Conservation (phyloP, 2,329 filamentous ascomycete genomes). For the Colletotrichum plurivorum region DNA sequence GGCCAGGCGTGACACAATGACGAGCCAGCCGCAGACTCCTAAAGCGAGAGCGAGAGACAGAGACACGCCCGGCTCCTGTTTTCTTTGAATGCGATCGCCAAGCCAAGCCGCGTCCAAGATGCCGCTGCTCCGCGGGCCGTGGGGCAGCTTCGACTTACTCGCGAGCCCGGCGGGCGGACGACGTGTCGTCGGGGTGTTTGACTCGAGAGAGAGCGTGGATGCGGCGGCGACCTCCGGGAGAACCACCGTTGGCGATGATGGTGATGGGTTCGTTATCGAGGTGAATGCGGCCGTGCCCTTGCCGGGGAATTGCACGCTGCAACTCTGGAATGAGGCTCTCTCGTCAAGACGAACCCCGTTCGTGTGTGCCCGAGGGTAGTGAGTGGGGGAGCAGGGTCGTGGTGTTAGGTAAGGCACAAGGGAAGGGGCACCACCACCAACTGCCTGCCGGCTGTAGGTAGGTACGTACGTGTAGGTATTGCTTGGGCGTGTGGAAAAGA, state of each 20-base stretch:
- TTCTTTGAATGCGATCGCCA: not conserved
- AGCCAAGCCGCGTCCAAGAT: not conserved
- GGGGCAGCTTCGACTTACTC: not conserved
- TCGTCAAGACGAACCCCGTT: not conserved
- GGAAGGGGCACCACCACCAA: not conserved
- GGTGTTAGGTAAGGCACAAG: not conserved
- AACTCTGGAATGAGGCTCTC: constrained; percentile 13
- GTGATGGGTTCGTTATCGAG: no score
- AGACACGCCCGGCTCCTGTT: not conserved
- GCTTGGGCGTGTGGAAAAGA: no score
- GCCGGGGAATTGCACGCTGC: constrained; percentile 6
- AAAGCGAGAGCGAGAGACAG: not conserved
- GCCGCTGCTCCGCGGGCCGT: not conserved
- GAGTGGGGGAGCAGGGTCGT: not conserved
- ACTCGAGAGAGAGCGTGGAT: not conserved
- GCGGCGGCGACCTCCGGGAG: not conserved
- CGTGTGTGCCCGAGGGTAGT: not conserved
- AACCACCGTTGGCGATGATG: no score
- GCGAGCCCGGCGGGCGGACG: no score
- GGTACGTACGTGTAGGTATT: no score
- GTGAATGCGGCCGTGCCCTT: no score
- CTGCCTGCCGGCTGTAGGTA: no score
- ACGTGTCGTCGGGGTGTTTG: not conserved
- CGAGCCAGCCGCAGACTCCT: not conserved
- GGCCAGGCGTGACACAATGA: constrained; percentile 1